A percentile compares a stretch with the other conserved stretches of the same genome.
phyloP scores from a whole-genome alignment of 768 basidiomycete species.

The Macrolepiota albuminosa region DNA sequence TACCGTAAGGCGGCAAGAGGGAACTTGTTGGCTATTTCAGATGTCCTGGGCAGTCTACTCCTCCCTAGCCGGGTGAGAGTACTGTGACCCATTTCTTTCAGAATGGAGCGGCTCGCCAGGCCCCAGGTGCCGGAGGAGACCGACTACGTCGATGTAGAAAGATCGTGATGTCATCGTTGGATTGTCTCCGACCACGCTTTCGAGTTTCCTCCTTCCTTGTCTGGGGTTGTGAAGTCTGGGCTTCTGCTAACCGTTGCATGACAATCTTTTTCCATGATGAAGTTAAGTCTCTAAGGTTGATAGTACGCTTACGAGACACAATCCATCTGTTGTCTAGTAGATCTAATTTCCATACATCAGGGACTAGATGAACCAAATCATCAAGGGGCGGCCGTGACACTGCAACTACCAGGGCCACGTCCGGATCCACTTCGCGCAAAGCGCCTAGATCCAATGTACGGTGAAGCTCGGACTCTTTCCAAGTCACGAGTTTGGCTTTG shows the following conservation, averaged over 20 bases:
- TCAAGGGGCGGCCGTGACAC: too few species aligned
- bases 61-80: too few species aligned
- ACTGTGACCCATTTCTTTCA: neutral
- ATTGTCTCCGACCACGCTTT: too few species aligned
- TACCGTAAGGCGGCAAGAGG: neutral
- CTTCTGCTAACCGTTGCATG: neutral
- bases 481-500: neutral
- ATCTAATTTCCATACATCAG: neutral
- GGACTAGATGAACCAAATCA: neutral
- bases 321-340: neutral
- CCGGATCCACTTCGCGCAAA: neutral
- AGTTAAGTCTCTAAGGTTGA: neutral
- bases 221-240: neutral
- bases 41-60: too few species aligned
- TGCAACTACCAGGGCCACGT: too few species aligned
- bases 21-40: too few species aligned
- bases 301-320: neutral
- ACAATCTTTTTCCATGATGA: neutral
- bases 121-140: too few species aligned
- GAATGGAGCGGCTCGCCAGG: neutral
- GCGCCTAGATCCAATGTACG: neutral
- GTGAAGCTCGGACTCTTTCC: neutral
- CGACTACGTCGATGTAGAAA: too few species aligned
- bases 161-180: too few species aligned
- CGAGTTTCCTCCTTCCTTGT: too few species aligned